These are phyloP conservation scores for Apiotrichum porosum DNA, from an alignment of 1,284 basidiomycete species.

Conservation along the genomic window DNA sequence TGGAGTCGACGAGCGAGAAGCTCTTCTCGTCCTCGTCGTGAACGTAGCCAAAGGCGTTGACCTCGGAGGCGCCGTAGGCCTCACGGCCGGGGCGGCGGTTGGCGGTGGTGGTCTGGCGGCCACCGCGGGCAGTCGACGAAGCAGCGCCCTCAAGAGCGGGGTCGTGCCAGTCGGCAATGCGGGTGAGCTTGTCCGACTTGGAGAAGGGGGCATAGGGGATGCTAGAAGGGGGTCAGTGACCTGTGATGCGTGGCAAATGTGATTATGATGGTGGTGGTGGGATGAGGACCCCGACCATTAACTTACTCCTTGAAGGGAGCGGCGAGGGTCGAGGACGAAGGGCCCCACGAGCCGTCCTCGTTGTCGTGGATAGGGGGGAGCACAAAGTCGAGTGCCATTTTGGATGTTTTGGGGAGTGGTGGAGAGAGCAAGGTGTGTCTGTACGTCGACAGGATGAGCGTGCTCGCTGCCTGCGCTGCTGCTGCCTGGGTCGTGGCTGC, in stretches of 20 bases:
- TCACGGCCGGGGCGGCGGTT: conserved; percentile 46
- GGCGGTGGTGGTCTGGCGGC: conserved; percentile 21
- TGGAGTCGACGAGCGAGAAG: conserved; percentile 90
- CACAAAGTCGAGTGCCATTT: conserved; percentile 42
- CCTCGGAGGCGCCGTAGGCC: conserved; percentile 56
- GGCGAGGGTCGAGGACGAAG: conserved; percentile 43
- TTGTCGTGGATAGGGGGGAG: conserved; percentile 49
- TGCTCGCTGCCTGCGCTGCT: too few relatives aligned
- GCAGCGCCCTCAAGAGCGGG: conserved; percentile 56
- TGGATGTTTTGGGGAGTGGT: conserved; percentile 8
- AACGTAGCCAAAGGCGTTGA: conserved; percentile 95
- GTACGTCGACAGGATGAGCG: too few relatives aligned
- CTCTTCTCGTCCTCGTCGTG: conserved; percentile 97
- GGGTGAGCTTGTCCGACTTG: conserved; percentile 95
- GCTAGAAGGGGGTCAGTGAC: conserved; percentile 28
- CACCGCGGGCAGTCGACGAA: conserved; percentile 55
- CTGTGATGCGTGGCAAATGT: too few relatives aligned
- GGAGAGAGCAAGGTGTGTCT: not conserved
- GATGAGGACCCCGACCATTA: too few relatives aligned
- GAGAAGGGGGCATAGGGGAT: conserved; percentile 97
- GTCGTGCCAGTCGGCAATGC: conserved; percentile 94
- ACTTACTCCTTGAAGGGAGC: conserved; percentile 49
- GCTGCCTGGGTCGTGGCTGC: conserved; percentile 1
- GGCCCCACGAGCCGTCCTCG: conserved; percentile 50
- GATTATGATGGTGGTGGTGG: too few relatives aligned